These are phyloP conservation scores for Fraxinus angustifolia DNA, from an alignment of 305 asterid genomes.

Conservation along the genomic window DNA sequence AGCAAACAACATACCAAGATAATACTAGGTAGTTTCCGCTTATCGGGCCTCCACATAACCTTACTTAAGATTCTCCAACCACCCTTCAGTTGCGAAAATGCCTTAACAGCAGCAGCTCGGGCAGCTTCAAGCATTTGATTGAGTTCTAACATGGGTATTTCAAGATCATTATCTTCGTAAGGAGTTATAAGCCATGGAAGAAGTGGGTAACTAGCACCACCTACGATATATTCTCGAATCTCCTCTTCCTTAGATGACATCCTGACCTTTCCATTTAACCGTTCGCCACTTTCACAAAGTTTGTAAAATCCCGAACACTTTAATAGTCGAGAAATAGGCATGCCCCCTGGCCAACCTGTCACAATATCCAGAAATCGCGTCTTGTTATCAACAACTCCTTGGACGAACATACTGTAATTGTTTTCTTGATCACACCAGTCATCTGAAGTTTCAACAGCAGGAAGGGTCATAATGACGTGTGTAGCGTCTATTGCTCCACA, in stretches of 20 bases:
- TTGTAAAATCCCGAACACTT: conserved; percentile 72
- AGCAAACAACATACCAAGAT: conserved; percentile 84
- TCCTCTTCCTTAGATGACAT: conserved; percentile 37
- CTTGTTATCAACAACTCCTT: conserved; percentile 74
- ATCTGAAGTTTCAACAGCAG: conserved; percentile 89
- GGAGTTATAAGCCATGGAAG: conserved; percentile 95
- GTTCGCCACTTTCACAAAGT: conserved; percentile 68
- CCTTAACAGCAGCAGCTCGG: conserved; percentile 53
- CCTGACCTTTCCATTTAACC: conserved; percentile 49
- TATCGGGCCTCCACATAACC: conserved; percentile 98
- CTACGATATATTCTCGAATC: conserved; percentile 71
- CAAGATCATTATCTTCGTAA: conserved; percentile 35
- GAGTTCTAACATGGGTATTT: conserved; percentile 30
- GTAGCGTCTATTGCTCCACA: conserved; percentile 90
- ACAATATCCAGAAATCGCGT: conserved; percentile 71
- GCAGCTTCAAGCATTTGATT: conserved; percentile 53
- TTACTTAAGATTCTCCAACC: conserved; percentile 92
- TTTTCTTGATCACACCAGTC: conserved; percentile 93
- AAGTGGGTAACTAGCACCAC: conserved; percentile 72
- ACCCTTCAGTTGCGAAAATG: conserved; percentile 75
- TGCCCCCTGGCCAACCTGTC: conserved; percentile 98
- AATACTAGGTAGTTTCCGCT: conserved; percentile 80
- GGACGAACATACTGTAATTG: conserved; percentile 87
- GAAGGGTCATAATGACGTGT: conserved; percentile 87
- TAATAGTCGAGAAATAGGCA: conserved; percentile 68